Evolutionary conservation across 2,329 filamentous ascomycete species (phyloP).

Genomic region (Fusarium sp.): DNA sequence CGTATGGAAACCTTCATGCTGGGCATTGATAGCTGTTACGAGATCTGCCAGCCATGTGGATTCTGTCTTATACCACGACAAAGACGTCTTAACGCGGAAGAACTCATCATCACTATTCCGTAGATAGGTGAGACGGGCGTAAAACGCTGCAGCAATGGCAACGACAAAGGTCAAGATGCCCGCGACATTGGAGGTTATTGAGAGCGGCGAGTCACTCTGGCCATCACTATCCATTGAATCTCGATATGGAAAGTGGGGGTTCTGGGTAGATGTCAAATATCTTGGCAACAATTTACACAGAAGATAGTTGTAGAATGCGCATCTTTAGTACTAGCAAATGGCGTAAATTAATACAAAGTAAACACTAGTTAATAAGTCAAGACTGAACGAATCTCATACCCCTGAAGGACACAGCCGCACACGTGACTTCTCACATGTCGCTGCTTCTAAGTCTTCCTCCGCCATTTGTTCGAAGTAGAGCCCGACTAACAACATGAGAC

Average conservation of each 20-base stretch:
- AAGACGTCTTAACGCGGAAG: conserved; percentile 58
- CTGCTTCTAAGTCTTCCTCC: neutral
- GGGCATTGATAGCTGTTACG: conserved; percentile 47
- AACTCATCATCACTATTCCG: conserved; percentile 60
- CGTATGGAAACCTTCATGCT: conserved; percentile 39
- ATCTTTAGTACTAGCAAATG: neutral
- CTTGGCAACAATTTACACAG: neutral
- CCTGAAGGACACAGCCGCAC: neutral
- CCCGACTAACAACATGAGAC: neutral
- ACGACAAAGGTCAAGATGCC: conserved; percentile 61
- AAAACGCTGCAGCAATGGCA: conserved; percentile 57
- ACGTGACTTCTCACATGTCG: conserved; percentile 18
- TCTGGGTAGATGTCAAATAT: too few species aligned
- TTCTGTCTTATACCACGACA: conserved; percentile 63
- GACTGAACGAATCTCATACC: neutral
- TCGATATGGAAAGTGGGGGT: neutral
- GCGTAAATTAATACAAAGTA: too few species aligned
- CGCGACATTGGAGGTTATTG: conserved; percentile 56
- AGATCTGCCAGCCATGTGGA: conserved; percentile 59
- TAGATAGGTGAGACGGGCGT: conserved; percentile 58
- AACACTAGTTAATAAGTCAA: neutral
- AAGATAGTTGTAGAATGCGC: neutral
- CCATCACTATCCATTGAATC: conserved; percentile 42
- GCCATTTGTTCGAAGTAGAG: neutral
- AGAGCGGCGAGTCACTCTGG: conserved; percentile 57